Evolutionary conservation across 208 protist genomes (phyloP).

Genomic region (Wallacemonas sp.): DNA sequence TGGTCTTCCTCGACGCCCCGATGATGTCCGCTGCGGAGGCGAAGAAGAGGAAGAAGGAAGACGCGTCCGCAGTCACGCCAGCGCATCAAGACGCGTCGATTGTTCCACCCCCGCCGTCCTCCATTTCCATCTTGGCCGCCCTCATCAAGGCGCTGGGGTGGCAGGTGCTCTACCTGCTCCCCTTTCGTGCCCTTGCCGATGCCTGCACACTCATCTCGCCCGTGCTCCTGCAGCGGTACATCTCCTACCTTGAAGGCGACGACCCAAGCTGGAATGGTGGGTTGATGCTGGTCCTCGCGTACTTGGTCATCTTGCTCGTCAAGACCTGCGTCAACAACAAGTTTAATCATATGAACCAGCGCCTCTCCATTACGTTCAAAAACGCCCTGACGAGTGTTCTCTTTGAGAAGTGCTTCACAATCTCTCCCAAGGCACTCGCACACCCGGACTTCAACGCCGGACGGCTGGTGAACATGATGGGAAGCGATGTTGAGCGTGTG

Average conservation of each 20-base stretch:
- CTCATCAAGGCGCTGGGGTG: slow-evolving; percentile 34
- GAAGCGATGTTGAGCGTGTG: slow-evolving; percentile 58
- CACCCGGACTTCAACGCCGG: slow-evolving; percentile 79
- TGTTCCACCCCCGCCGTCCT: slow-evolving; percentile 1
- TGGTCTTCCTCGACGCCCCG: slow-evolving; percentile 9
- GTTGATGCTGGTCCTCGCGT: slow-evolving; percentile 23
- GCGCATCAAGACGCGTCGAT: not conserved
- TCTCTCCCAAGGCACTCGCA: slow-evolving; percentile 32
- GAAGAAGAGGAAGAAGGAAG: not conserved
- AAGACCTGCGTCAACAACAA: slow-evolving; percentile 46
- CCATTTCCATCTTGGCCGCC: slow-evolving; percentile 34
- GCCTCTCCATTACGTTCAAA: slow-evolving; percentile 39
- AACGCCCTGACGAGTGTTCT: slow-evolving; percentile 63
- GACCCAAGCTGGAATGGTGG: slow-evolving; percentile 22
- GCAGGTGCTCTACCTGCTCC: slow-evolving; percentile 34
- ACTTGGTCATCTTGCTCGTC: slow-evolving; percentile 33
- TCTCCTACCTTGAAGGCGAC: slow-evolving; percentile 23
- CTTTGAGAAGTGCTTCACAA: slow-evolving; percentile 75
- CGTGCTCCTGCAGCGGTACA: slow-evolving; percentile 48
- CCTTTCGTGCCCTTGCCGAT: slow-evolving; percentile 52
- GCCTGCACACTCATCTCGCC: slow-evolving; percentile 42
- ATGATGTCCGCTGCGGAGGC: not conserved
- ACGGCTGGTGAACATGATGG: slow-evolving; percentile 88
- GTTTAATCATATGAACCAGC: slow-evolving; percentile 42
- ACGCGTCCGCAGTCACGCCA: not conserved